Evolutionary conservation across 805 yeast species (phyloP).

Genomic region (Metschnikowia rubicola): DNA sequence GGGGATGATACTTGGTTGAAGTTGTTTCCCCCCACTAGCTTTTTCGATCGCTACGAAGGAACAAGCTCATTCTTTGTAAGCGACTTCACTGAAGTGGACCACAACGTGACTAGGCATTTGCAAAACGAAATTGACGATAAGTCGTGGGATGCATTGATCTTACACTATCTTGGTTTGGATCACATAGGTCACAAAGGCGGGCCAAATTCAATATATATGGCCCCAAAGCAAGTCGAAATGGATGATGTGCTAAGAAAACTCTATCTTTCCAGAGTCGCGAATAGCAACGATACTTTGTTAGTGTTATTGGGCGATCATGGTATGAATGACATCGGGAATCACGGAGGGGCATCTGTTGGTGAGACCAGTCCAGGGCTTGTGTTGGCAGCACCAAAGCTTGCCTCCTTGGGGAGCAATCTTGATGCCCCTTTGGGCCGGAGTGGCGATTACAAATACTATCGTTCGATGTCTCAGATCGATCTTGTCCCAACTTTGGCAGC

Average conservation of each 20-base stretch:
- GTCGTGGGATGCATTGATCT: constrained; percentile 79
- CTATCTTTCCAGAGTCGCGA: constrained; percentile 29
- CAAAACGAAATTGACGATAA: constrained; percentile 48
- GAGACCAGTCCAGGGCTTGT: constrained; percentile 87
- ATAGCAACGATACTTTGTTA: constrained; percentile 49
- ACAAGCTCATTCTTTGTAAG: constrained; percentile 92
- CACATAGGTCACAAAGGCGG: constrained; percentile 99
- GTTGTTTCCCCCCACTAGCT: constrained; percentile 59
- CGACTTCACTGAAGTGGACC: constrained; percentile 91
- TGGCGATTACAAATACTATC: constrained; percentile 51
- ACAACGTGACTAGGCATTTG: constrained; percentile 87
- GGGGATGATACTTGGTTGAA: constrained; percentile 99
- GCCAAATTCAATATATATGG: constrained; percentile 77
- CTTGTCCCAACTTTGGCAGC: constrained; percentile 67
- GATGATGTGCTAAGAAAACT: constrained; percentile 59
- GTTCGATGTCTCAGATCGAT: constrained; percentile 61
- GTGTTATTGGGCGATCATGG: constrained; percentile 92
- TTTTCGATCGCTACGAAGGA: constrained; percentile 70
- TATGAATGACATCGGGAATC: constrained; percentile 93
- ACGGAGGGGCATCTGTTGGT: constrained; percentile 91
- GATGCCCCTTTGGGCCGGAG: constrained; percentile 38
- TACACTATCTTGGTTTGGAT: constrained; percentile 91
- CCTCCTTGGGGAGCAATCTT: constrained; percentile 15
- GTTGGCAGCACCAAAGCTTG: constrained; percentile 62
- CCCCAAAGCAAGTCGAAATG: constrained; percentile 81